phyloP scores from a whole-genome alignment of 1,139 yeast species.

The Blastobotrys malaysiensis region DNA sequence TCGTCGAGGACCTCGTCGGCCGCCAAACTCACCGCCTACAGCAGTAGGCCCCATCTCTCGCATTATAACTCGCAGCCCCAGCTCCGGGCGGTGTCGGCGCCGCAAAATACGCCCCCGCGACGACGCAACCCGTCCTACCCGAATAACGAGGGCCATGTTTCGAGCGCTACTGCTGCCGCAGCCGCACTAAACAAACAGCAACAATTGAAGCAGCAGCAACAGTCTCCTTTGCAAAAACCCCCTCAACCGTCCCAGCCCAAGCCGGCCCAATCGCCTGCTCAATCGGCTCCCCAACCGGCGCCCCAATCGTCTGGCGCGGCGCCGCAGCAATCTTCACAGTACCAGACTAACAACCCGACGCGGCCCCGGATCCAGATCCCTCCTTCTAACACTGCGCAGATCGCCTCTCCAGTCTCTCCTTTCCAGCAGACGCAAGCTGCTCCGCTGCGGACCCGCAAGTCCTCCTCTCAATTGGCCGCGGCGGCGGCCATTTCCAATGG shows the following conservation, averaged over 20 bases:
- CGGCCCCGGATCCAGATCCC: neutral
- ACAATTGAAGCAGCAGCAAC: conserved; percentile 10
- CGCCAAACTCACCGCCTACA: conserved; percentile 1
- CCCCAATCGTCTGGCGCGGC: conserved; percentile 10
- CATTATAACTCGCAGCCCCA: neutral
- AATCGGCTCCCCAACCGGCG: neutral
- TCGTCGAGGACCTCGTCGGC: conserved; percentile 13
- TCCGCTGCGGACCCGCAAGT: conserved; percentile 12
- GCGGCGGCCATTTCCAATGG: neutral
- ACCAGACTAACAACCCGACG: conserved; percentile 11
- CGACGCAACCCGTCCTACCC: neutral
- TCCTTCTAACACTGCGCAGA: neutral
- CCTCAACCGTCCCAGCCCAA: neutral
- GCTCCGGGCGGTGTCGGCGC: neutral
- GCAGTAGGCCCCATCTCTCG: neutral
- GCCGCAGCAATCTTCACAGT: conserved; percentile 2
- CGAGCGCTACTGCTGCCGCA: conserved; percentile 26
- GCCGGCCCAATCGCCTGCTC: neutral
- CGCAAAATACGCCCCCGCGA: neutral
- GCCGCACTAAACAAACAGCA: conserved; percentile 20
- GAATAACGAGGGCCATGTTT: neutral
- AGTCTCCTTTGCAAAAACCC: neutral
- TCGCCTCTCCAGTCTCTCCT: conserved; percentile 11
- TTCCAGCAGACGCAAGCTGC: conserved; percentile 1
- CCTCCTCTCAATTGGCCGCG: neutral